Evolutionary conservation across 495 filamentous ascomycete genomes (phyloP).

Genomic region (Hypoxylon lenormandii): DNA sequence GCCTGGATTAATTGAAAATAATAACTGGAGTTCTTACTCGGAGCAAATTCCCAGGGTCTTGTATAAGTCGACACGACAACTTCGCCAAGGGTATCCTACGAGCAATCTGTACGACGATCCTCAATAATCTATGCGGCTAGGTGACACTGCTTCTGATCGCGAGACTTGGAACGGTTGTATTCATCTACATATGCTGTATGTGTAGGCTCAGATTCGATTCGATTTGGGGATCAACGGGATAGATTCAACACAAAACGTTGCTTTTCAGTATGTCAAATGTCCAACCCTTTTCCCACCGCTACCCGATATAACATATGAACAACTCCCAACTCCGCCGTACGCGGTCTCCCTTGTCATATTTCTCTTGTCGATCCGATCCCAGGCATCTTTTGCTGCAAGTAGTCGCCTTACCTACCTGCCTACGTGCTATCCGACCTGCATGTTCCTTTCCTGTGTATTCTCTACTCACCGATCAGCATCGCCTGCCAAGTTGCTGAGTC

Average conservation of each 20-base stretch:
- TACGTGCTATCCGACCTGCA: neutral
- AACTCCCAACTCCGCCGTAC: no score
- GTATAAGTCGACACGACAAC: slow-evolving; percentile 13
- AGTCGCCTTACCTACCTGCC: neutral
- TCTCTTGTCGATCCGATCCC: no score
- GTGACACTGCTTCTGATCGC: slow-evolving; percentile 19
- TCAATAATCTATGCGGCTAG: slow-evolving; percentile 10
- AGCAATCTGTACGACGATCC: slow-evolving; percentile 14
- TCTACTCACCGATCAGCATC: neutral
- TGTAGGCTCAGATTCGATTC: no score
- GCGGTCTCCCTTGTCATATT: no score
- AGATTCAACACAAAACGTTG: no score
- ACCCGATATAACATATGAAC: no score
- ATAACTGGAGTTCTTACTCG: slow-evolving; percentile 14
- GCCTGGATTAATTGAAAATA: neutral
- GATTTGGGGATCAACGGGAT: no score
- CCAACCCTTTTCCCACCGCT: no score
- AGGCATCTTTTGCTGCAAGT: neutral
- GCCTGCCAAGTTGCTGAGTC: slow-evolving; percentile 1
- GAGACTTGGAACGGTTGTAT: slow-evolving; percentile 1
- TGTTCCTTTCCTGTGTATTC: slow-evolving; percentile 12
- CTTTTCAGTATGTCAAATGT: no score
- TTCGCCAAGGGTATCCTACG: slow-evolving; percentile 17
- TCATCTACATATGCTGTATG: no score
- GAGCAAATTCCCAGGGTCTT: slow-evolving; percentile 18